These are phyloP conservation scores for Jaenimonas drosophilae DNA, from an alignment of 208 protist species.

Conservation along the genomic window DNA sequence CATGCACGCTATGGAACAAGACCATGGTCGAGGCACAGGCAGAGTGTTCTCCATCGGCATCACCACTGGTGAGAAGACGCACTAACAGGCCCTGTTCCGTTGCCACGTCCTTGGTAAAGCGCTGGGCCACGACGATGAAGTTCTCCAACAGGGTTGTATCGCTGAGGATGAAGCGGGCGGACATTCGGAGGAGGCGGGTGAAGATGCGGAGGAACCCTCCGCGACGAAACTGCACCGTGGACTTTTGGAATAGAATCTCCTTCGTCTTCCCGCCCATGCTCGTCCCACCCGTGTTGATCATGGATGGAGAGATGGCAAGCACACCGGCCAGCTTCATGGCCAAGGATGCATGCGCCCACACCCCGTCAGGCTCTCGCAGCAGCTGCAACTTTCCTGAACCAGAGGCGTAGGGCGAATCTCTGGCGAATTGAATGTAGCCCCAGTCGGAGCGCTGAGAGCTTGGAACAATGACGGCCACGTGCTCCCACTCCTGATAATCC, in stretches of 20 bases:
- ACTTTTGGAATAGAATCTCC: too few relatives aligned
- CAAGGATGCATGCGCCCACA: constrained; percentile 66
- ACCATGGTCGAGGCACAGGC: constrained; percentile 51
- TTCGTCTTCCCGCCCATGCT: too few relatives aligned
- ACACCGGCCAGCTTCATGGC: constrained; percentile 56
- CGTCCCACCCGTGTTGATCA: constrained; percentile 55
- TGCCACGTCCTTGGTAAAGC: constrained; percentile 37
- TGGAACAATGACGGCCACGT: too few relatives aligned
- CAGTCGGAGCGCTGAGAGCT: too few relatives aligned
- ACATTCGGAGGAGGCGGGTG: constrained; percentile 55
- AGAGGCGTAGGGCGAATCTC: too few relatives aligned
- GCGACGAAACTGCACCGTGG: too few relatives aligned
- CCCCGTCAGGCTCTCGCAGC: constrained; percentile 37
- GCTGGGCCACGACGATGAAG: constrained; percentile 24
- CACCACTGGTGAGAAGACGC: constrained; percentile 12
- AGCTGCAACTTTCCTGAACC: constrained; percentile 16
- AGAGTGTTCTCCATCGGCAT: constrained; percentile 52
- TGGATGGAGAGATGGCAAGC: constrained; percentile 23
- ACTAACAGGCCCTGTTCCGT: constrained; percentile 24
- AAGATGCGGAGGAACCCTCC: constrained; percentile 75
- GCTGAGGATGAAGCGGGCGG: constrained; percentile 53
- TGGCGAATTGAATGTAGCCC: too few relatives aligned
- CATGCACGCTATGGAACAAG: constrained; percentile 41
- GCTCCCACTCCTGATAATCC: too few relatives aligned
- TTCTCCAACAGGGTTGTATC: constrained; percentile 14